Base-by-base conservation (phyloP, 192 early-diverging fungal genomes). In the Pecoramyces ruminantium region DNA sequence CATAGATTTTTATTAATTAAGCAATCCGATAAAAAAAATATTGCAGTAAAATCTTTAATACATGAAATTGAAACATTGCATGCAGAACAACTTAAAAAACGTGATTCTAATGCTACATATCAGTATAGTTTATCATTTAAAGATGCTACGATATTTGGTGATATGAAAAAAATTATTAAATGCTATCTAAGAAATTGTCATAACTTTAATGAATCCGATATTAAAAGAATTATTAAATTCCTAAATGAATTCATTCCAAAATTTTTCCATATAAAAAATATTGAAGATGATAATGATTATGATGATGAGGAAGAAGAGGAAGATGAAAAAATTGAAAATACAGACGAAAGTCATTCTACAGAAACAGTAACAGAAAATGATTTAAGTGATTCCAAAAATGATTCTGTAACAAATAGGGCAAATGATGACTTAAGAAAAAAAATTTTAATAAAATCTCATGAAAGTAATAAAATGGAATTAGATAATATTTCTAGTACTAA, bases 1-100 rank as follows among this genome's bases (percentile, higher is more conserved):
- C 94, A 98, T 84, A 95, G 97, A 85, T 95, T 96, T 9, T 91
- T 95, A 78, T 91, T 90, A 18, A 96, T 98, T 87, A 98, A 97
- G 82, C 84, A 89, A 4, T 86, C 90, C 15, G 98, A 99, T 86
- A 90, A 93, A 77, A 96, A 96, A 78, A 89, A 86, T 29, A 90
- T 94, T 42, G 88, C 91, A 25, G 83, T 89, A 78, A 98, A 97
- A 85, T 87, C 91, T 0, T 88, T 97, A 34, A 84, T 95, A 0
- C 83, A 87, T 40, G 98, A 99, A 82, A 96, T 98, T 30, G 98
- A 99, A 83, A 86, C 86, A 1, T 79, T 96, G 30, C 90, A 93
- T 42, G 90, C 90, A 25, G 97, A 99, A 83, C 93, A 96, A 84
- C 89, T 90, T 79, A 89, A 92, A 81, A 86, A 87, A 80, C 83